A percentile compares a stretch with the other conserved stretches of the same genome.
Conservation (phyloP, 306 rosid species). For the Quercus variabilis region DNA sequence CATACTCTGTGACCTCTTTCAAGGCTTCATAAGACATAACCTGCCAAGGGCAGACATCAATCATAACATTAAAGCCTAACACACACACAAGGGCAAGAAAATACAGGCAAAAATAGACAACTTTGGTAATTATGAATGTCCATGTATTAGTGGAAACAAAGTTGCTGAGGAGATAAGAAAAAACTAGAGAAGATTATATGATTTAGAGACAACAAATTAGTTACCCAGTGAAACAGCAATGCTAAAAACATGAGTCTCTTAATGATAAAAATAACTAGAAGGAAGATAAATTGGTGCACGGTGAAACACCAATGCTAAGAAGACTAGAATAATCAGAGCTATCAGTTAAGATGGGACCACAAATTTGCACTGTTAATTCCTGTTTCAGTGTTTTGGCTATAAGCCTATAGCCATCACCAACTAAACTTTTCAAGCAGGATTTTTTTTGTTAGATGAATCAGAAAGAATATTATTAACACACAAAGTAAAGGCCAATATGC, state of each 20-base stretch:
- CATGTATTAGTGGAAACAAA: neutral
- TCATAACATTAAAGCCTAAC: neutral
- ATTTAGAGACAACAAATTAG: neutral
- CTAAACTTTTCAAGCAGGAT: too few species aligned
- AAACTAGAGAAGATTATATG: neutral
- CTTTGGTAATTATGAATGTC: neutral
- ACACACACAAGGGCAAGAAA: neutral
- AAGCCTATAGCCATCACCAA: neutral
- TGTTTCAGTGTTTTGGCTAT: neutral
- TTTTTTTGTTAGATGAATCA: too few species aligned
- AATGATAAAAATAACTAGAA: neutral
- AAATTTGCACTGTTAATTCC: neutral
- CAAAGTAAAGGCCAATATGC: too few species aligned
- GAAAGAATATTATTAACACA: too few species aligned
- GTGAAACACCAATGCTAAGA: too few species aligned
- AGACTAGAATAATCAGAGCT: neutral
- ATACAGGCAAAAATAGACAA: neutral
- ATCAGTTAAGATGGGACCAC: neutral
- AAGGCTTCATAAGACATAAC: constrained; percentile 77
- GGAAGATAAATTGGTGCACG: neutral
- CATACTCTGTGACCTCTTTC: constrained; percentile 58
- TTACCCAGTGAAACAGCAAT: neutral
- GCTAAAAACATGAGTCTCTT: neutral
- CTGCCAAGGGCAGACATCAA: constrained; percentile 30
- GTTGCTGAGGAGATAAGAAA: neutral